phyloP scores from a whole-genome alignment of 345 rosid species.

The Nephelium lappaceum region DNA sequence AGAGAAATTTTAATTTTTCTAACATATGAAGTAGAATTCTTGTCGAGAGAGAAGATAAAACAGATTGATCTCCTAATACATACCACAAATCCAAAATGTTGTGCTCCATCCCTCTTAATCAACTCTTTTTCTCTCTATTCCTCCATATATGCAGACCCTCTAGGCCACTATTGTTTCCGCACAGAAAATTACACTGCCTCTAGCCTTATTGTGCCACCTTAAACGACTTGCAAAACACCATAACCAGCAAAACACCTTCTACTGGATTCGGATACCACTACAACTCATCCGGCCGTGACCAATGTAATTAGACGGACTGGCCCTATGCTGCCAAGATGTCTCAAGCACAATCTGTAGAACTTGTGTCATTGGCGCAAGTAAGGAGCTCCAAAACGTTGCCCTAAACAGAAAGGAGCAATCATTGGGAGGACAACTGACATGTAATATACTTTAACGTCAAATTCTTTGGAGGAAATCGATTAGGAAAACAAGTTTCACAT shows the following conservation, averaged over 20 bases:
- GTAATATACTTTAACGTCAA: no score
- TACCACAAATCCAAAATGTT: not conserved
- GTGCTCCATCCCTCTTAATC: not conserved
- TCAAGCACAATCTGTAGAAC: not conserved
- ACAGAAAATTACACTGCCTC: not conserved
- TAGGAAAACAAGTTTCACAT: no score
- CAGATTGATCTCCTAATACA: no score
- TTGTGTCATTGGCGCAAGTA: not conserved
- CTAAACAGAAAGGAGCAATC: conserved; percentile 10
- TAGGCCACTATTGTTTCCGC: not conserved
- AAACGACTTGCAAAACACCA: not conserved
- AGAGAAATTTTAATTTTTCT: not conserved
- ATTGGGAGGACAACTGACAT: not conserved
- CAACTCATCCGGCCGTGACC: not conserved
- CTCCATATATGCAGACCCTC: not conserved
- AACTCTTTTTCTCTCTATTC: no score
- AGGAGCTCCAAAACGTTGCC: not conserved
- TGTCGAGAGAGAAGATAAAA: no score
- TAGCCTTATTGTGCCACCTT: not conserved
- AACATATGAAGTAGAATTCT: not conserved
- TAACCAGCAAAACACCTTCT: not conserved
- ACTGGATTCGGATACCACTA: not conserved
- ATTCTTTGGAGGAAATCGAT: no score
- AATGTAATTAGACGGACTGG: not conserved
- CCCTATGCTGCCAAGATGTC: not conserved